phyloP scores from a whole-genome alignment of 768 basidiomycete species.

The Crucibulum laeve region DNA sequence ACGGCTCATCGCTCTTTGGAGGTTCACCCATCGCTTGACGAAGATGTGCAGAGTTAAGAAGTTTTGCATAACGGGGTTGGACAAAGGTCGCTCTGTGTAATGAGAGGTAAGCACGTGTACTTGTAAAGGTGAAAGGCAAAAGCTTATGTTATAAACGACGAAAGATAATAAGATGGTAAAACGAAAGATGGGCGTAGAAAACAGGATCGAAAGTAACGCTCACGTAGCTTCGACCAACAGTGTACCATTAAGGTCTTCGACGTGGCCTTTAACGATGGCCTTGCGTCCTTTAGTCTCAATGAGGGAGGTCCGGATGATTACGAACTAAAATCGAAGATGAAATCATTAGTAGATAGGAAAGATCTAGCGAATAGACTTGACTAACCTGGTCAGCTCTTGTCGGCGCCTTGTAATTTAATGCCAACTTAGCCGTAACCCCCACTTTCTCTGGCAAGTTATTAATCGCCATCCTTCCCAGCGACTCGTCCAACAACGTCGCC shows the following conservation, averaged over 20 bases:
- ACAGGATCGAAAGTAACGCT: slow-evolving; percentile 21
- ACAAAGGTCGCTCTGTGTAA: slow-evolving; percentile 69
- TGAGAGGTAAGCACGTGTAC: no score
- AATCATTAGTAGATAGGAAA: background rate
- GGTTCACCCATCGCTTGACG: slow-evolving; percentile 66
- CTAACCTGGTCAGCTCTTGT: slow-evolving; percentile 82
- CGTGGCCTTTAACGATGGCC: slow-evolving; percentile 56
- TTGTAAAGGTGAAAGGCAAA: no score
- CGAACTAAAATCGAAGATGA: slow-evolving; percentile 48
- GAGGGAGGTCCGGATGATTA: slow-evolving; percentile 72
- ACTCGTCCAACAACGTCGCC: slow-evolving; percentile 90
- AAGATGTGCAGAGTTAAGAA: slow-evolving; percentile 58
- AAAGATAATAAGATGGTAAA: background rate
- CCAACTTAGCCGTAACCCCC: slow-evolving; percentile 87
- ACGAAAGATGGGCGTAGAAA: background rate
- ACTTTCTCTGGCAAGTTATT: slow-evolving; percentile 82
- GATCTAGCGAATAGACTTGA: background rate
- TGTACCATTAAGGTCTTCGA: slow-evolving; percentile 80
- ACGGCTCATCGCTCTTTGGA: slow-evolving; percentile 26
- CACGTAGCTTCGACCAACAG: slow-evolving; percentile 80
- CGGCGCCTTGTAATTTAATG: slow-evolving; percentile 79
- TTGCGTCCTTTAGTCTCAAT: slow-evolving; percentile 78
- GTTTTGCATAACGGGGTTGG: slow-evolving; percentile 82
- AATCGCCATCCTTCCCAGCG: slow-evolving; percentile 79
- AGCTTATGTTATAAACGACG: no score